phyloP scores from a whole-genome alignment of 2,329 filamentous ascomycete genomes.

The Fusarium tuaranense region DNA sequence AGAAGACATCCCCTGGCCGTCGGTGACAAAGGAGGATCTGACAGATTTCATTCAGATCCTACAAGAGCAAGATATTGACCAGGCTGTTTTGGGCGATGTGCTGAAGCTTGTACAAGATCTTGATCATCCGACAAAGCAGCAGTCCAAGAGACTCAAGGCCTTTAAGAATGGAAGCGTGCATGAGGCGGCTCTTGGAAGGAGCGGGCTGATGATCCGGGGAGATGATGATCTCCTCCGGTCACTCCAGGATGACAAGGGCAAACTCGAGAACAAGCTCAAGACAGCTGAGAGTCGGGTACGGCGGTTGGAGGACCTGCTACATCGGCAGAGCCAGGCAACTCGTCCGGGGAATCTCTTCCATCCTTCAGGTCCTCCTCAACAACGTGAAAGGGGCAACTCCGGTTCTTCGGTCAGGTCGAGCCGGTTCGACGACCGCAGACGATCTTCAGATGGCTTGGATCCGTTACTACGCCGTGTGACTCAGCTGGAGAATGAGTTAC shows the following conservation, averaged over 20 bases:
- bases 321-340: constrained; percentile 78
- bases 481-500: constrained; percentile 83
- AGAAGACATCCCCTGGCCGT: constrained; percentile 84
- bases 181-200: constrained; percentile 88
- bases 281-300: constrained; percentile 91
- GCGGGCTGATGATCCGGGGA: constrained; percentile 85
- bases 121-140: constrained; percentile 84
- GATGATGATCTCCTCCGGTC: constrained; percentile 83
- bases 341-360: constrained; percentile 69
- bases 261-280: constrained; percentile 78
- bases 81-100: constrained; percentile 77
- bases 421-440: constrained; percentile 57
- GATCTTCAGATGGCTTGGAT: constrained; percentile 61
- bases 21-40: constrained; percentile 79
- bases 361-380: constrained; percentile 57
- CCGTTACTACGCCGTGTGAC: constrained; percentile 61
- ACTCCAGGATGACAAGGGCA: constrained; percentile 85
- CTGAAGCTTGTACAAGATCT: constrained; percentile 82
- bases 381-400: constrained; percentile 63
- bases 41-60: constrained; percentile 78
- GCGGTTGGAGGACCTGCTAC: constrained; percentile 90
- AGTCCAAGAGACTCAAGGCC: constrained; percentile 86
- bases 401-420: constrained; percentile 61
- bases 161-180: constrained; percentile 98
- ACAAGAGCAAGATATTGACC: constrained; percentile 73